Base-by-base conservation (phyloP, 1,139 yeast genomes). In the Torulaspora globosa region DNA sequence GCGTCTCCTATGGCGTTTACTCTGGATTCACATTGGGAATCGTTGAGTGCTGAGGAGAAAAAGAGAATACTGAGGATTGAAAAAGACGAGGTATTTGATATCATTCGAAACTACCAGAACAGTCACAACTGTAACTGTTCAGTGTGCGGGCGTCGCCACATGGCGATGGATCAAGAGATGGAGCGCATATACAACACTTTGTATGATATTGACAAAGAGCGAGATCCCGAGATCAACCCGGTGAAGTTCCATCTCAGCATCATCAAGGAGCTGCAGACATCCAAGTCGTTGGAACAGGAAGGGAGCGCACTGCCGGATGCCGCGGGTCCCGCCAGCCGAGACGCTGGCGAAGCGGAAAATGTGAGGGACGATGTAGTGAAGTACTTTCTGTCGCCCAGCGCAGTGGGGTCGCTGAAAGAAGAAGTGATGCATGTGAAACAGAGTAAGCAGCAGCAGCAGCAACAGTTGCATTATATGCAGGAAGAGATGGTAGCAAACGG, bases 151-250 rank as follows among this genome's bases (percentile, higher is more conserved):
- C 76, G 88, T 43, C 80, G 85, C 55, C 79, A 82, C 54, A 70
- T 74, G 50, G 79, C 89, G 26, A 78, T 88, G 55, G 94, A 86
- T 59, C 82, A 81, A 53, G 96, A 87, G 60, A 75, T 90, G 59
- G 90, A 84, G 57, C 78, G 80, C 45, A 78, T 89, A 38, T 88
- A 86, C 56, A 78, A 78, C 50, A 73, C 76, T 3, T 76, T 65
- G 19, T 65, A 59, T 41, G 65, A 59, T 26, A 49, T 58, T 15
- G 67, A 65, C 36, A 63, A 53, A 44, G 55, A 57, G 37, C 55
- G 56, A 26, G 64, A 63, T 41, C 61, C 66, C 3, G 65, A 60
- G 26, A 55, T 63, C 19, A 65, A 60, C 39, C 66, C 63, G 34
- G 56, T 65, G 7, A 63, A 62, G 41, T 65, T 65, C 37, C 68